Base-by-base conservation (phyloP, 1,284 basidiomycete genomes). In the Irpex lacteus region DNA sequence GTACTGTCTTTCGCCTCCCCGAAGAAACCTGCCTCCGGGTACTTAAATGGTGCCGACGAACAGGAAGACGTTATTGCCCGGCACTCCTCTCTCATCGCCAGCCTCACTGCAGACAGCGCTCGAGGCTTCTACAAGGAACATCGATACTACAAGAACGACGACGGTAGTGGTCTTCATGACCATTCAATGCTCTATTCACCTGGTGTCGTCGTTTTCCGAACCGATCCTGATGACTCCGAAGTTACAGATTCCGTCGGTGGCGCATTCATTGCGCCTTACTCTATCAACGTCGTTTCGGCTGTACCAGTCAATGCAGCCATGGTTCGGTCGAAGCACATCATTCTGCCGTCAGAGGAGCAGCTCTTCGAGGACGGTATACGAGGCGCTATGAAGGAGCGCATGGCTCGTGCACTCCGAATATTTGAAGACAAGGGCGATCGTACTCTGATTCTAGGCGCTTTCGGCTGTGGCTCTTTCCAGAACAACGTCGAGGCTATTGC, bases 171-270 rank as follows among this genome's bases (percentile, higher is more conserved):
- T 38, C 70, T 82, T 32, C 77, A 81, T 57, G 78, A 82, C 57
- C 79, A 83, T 65, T 78, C 82, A 15, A 79, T 85, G 74, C 75
- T 85, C 21, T 85, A 82, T 68, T 80, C 80, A 18, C 82, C 83
- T 13, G 76, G 76, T 36, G 77, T 85, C 32, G 76, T 80, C 44
- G 78, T 79, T n/a, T 77, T 85, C 70, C 76, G 82, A n/a, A 76
- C 76, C 63, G 83, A 84, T 62, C 63, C 62, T 36, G 75, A 76
- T 65, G 71, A 74, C 59, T 55, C 50, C 53, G 67, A 62, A 34
- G 67, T 62, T 53, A 67, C 65, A 53, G 72, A 73, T 59, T 64
- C 70, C 4, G 65, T 72, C 18, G 73, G 71, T 15, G 76, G 75
- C 55, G 70, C 71, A 37, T 77, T 77, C 62, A 77, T 81, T 18